phyloP scores from a whole-genome alignment of 192 early-diverging fungal species.

The Entomortierella beljakovae region DNA sequence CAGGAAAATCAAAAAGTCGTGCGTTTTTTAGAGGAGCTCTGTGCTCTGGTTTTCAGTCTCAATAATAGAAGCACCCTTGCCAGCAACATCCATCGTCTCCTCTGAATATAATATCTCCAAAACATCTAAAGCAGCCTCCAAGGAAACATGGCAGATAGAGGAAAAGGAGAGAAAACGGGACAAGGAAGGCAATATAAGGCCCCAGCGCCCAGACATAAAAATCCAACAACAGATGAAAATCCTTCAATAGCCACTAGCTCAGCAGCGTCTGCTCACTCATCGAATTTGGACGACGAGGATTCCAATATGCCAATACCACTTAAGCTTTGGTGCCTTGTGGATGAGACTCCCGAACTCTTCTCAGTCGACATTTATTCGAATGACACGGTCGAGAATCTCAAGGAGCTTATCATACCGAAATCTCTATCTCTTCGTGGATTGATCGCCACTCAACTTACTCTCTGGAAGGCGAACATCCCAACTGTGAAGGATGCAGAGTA shows the following conservation, averaged over 20 bases:
- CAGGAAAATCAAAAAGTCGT: too few species aligned
- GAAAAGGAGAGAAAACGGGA: background rate
- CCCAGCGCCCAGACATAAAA: background rate
- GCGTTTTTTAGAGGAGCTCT: too few species aligned
- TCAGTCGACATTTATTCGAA: background rate
- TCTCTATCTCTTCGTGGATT: too few species aligned
- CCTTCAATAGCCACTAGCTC: background rate
- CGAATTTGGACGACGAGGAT: background rate
- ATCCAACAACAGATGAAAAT: background rate
- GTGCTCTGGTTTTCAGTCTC: too few species aligned
- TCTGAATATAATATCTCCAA: too few species aligned
- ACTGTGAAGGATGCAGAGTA: background rate
- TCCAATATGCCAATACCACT: background rate
- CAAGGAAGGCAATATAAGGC: background rate
- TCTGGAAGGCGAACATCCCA: constrained; percentile 3
- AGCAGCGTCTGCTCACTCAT: background rate
- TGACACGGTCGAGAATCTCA: background rate
- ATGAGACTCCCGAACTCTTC: background rate
- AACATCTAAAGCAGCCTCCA: too few species aligned
- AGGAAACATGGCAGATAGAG: too few species aligned
- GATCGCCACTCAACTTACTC: background rate
- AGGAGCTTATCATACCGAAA: background rate
- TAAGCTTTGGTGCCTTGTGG: background rate
- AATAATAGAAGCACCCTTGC: too few species aligned
- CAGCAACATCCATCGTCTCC: too few species aligned